Percentiles rank a stretch among this genome's conserved stretches.
These are phyloP conservation scores for Rutstroemia sydowiana DNA, from an alignment of 2,329 filamentous ascomycete genomes.

Conservation along the genomic window DNA sequence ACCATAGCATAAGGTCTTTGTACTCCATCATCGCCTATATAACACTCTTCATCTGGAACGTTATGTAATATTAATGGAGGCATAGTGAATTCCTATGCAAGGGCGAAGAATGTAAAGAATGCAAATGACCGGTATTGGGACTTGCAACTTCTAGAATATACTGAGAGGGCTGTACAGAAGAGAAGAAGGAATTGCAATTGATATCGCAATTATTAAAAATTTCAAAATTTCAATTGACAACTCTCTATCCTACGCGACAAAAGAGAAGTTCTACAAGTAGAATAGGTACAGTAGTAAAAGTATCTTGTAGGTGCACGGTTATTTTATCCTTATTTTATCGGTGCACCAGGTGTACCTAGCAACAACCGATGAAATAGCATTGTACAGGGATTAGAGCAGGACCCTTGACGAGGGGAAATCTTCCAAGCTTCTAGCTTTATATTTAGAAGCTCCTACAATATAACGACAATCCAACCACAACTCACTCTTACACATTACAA, in stretches of 20 bases:
- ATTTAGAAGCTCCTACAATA: no score
- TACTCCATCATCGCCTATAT: constrained; percentile 57
- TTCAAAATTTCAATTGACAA: background rate
- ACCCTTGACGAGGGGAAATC: no score
- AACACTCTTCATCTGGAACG: constrained; percentile 61
- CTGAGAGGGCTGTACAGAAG: no score
- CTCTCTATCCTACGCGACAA: constrained; percentile 9
- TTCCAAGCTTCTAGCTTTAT: background rate
- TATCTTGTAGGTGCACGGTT: no score
- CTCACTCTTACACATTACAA: no score
- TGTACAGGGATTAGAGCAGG: background rate
- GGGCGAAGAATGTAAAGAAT: background rate
- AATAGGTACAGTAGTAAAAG: no score
- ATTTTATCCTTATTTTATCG: background rate
- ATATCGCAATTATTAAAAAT: background rate
- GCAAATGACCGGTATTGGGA: constrained; percentile 2
- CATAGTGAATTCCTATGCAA: constrained; percentile 35
- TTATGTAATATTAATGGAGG: constrained; percentile 61
- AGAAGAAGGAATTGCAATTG: no score
- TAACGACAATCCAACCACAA: background rate
- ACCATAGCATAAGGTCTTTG: constrained; percentile 60
- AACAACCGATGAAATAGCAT: background rate
- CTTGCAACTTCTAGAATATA: constrained; percentile 1
- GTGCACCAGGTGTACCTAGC: background rate
- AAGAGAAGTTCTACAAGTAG: background rate